Evolutionary conservation across 768 basidiomycete species (phyloP), one percentile per base, ranked within the genome.

Genomic region (Lactarius hengduanensis): DNA sequence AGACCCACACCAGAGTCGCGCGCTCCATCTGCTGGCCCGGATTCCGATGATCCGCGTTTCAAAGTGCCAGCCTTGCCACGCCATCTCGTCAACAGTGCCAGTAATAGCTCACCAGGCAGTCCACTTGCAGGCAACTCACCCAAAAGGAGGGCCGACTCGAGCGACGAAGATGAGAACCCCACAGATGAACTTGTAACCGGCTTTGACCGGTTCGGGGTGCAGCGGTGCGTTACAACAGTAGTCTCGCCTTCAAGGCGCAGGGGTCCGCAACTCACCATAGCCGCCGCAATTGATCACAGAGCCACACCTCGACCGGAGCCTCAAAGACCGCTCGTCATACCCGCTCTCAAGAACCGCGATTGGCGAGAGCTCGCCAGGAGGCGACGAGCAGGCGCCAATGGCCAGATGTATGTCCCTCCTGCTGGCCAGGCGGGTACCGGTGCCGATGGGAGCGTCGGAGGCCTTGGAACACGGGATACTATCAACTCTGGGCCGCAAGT

Each of bases 361-460:
- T 99, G 96, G 96, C 81, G 93, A 50, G 90, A 87, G 60, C 77
- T 86, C 9, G 91, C 92, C 18, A 82, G 89, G 50, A 88, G 85
- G 74, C 81, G 90, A 72, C 85, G 81, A 54, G 78, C 76, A 32
- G 80, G 74, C 10, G 76, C 77, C 15, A 81, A 84, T 53, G 54
- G 56, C n/a, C 32, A 18, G 45, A 59, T 61, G 38, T 94, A 85
- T 72, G 79, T 93, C 10, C 94, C 94, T 1, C 81, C 83, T 2
- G 83, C 85, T 38, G 85, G 83, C 2, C 78, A 78, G 47, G 84
- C 81, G 18, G 67, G 78, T 28, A 84, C 84, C 2, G 87, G 90
- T 9, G 78, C 80, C 54, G 88, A 92, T 71, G 90, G 90, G 22
- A 88, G 88, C 62, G 86, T 90, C 4, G 91, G 90, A 54, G 91